Conservation (phyloP, 2,329 filamentous ascomycete genomes). For the Monosporascus sp. region DNA sequence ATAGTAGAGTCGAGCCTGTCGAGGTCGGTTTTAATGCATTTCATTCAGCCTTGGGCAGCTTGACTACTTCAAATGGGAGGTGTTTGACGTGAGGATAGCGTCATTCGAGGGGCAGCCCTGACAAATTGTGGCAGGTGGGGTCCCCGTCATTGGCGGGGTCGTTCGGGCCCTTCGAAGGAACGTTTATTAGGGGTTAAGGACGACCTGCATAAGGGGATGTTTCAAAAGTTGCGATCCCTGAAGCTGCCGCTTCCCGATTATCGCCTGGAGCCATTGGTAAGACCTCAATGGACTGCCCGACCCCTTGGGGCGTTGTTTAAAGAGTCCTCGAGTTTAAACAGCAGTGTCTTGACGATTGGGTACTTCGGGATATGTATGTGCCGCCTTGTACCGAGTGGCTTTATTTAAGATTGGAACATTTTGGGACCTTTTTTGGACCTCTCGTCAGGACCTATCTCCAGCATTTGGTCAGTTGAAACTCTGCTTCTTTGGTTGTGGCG, state of each 20-base stretch:
- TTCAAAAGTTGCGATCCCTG: background rate
- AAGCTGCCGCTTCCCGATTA: no score
- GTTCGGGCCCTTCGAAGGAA: background rate
- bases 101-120: background rate
- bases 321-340: no score
- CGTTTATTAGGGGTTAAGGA: background rate
- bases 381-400: no score
- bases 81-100: background rate
- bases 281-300: no score
- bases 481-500: background rate
- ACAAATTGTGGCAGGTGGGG: background rate
- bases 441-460: background rate
- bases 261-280: no score
- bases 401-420: background rate
- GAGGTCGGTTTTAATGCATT: background rate
- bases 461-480: background rate
- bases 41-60: background rate
- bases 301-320: no score
- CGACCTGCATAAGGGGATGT: background rate
- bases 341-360: no score
- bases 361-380: no score
- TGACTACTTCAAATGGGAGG: background rate
- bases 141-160: background rate
- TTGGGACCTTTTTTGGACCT: background rate
- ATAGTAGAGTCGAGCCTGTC: background rate